Percentiles rank a stretch among this genome's conserved stretches.
Conservation (phyloP, 352 stramenopile species). For the Globisporangium canariense region DNA sequence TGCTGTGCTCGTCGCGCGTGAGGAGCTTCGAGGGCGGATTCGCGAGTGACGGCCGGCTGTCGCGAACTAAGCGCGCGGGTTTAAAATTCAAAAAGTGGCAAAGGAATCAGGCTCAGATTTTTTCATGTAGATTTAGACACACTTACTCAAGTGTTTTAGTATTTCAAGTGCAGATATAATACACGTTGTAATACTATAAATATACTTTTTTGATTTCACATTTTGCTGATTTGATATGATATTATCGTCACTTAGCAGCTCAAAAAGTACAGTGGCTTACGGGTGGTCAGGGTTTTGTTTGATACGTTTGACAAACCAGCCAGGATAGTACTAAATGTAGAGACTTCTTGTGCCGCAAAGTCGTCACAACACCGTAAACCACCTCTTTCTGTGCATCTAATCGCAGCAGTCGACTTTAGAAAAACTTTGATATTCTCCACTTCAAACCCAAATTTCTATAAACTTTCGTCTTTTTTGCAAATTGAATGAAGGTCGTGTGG, state of each 20-base stretch:
- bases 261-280: background rate
- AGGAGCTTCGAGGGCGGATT: conserved; percentile 9
- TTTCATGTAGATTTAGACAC: background rate
- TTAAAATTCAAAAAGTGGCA: conserved; percentile 14
- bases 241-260: too few species aligned
- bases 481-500: too few species aligned
- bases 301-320: background rate
- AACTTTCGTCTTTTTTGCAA: too few species aligned
- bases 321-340: background rate
- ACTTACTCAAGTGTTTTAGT: background rate
- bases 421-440: too few species aligned
- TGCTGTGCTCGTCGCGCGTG: background rate
- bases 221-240: too few species aligned
- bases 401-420: too few species aligned
- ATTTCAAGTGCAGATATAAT: background rate
- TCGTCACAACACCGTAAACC: too few species aligned
- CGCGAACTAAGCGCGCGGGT: background rate
- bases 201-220: background rate
- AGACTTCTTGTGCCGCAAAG: background rate
- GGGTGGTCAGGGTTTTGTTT: conserved; percentile 3
- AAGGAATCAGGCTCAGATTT: background rate
- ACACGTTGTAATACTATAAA: background rate
- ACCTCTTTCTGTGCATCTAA: too few species aligned
- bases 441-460: too few species aligned
- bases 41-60: background rate